Percentiles rank a stretch among this genome's conserved stretches.
Evolutionary conservation across 306 rosid genomes (phyloP).

Genomic region (Cucurbita argyrosperma): DNA sequence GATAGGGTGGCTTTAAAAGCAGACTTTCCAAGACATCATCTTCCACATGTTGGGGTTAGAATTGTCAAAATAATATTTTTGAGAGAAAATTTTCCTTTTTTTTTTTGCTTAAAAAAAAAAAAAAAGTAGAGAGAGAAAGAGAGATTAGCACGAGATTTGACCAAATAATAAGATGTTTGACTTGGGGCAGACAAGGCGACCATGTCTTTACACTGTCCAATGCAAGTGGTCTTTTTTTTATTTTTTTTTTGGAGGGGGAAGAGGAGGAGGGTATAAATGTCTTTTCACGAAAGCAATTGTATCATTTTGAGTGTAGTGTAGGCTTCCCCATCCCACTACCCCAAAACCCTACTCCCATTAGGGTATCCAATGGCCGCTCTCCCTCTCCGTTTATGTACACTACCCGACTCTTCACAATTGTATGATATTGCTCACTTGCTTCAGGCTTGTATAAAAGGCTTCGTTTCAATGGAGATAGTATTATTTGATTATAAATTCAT

Average conservation of each 20-base stretch:
- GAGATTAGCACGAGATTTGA: constrained; percentile 37
- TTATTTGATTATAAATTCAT: no score
- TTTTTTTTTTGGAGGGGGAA: neutral
- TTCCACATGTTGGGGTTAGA: neutral
- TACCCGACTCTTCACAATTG: no score
- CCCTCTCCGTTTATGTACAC: no score
- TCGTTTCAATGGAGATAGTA: no score
- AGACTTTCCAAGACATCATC: neutral
- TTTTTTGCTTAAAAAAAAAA: neutral
- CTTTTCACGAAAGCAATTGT: neutral
- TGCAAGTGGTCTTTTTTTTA: constrained; percentile 12
- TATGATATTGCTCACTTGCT: no score
- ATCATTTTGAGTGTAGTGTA: neutral
- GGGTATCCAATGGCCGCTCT: neutral
- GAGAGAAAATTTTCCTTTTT: neutral
- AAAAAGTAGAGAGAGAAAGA: neutral
- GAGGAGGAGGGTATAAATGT: neutral
- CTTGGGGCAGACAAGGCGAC: constrained; percentile 43
- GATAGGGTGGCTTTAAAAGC: neutral
- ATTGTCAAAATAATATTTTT: neutral
- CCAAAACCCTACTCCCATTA: neutral
- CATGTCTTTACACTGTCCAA: constrained; percentile 31
- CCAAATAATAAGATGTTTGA: constrained; percentile 20
- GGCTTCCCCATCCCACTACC: neutral
- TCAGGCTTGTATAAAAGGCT: no score